Evolutionary conservation across 257 asterid genomes (phyloP), one percentile per base, ranked within the genome.

Genomic region (Buddleja alternifolia): DNA sequence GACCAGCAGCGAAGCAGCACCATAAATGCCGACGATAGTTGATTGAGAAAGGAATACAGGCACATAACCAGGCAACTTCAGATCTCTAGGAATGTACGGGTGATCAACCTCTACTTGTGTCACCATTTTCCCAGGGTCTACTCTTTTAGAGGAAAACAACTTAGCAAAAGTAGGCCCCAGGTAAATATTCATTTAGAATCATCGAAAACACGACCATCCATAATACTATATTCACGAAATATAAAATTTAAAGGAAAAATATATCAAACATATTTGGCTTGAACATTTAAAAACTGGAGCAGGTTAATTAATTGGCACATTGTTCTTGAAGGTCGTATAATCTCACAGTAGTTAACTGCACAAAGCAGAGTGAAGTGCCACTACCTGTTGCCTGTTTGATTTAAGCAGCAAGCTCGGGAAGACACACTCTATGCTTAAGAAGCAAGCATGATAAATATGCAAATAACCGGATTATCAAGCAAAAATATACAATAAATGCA

Each of bases 31-130:
- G 41, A 93, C 66, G 64, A 93, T 84, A 24, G 89, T 80, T 0
- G 91, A 86, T 71, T 83, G 86, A 29, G 95, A 62, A 70, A 89
- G 94, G 70, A 82, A 66, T 24, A 29, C 34, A 7, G 97, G 97
- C 73, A 85, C 90, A 70, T 51, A 91, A 52, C 82, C 97, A 11
- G 89, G 89, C 86, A 88, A 77, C 45, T 75, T 66, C 67, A 91
- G 73, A 76, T 88, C 95, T 52, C 76, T 80, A 4, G 97, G 97
- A 66, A 85, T 57, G 24, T 78, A 88, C 14, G 97, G 97, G 73
- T 86, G 97, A 67, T 69, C 76, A 29, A 29, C 2, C 8, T 56
- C 83, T 55, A 70, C 81, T 44, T 69, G 75, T 4, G 24, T 60
- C 21, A 45, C 73, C 81, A 82, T 67, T 73, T 63, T 46, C 44